Evolutionary conservation across 306 rosid genomes (phyloP).

Genomic region (Prinsepia uniflora): DNA sequence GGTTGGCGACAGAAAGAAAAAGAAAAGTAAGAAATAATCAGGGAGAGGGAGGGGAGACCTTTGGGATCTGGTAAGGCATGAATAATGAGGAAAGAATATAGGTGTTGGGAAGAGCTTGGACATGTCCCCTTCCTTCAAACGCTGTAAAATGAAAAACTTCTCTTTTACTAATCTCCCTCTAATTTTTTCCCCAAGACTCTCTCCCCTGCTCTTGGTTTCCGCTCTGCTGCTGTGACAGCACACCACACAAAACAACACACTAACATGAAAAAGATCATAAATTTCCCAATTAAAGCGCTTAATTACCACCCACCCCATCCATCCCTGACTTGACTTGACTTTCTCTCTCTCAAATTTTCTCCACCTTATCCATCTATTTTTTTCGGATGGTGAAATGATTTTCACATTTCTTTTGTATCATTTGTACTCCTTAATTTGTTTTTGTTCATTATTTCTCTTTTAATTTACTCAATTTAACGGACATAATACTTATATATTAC

Average conservation of each 20-base stretch:
- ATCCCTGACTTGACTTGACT: too few relatives aligned
- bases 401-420: too few relatives aligned
- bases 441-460: too few relatives aligned
- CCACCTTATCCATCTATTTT: conserved; percentile 2
- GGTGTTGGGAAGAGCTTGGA: conserved; percentile 53
- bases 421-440: too few relatives aligned
- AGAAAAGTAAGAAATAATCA: conserved; percentile 19
- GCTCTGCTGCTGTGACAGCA: conserved; percentile 24
- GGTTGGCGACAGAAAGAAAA: conserved; percentile 17
- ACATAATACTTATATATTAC: too few relatives aligned
- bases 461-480: too few relatives aligned
- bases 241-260: neutral
- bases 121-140: conserved; percentile 66
- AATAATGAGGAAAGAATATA: conserved; percentile 39
- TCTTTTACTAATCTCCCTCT: neutral
- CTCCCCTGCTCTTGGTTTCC: conserved; percentile 21
- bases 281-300: conserved; percentile 5
- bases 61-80: conserved; percentile 52
- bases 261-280: neutral
- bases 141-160: neutral
- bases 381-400: neutral
- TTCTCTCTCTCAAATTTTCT: conserved; percentile 9
- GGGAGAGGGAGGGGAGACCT: conserved; percentile 32
- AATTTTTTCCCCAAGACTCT: neutral
- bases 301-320: conserved; percentile 14